A percentile compares a stretch with the other conserved stretches of the same genome.
These are phyloP conservation scores for Phytopythium boreale DNA, from an alignment of 352 stramenopile genomes.

Conservation along the genomic window DNA sequence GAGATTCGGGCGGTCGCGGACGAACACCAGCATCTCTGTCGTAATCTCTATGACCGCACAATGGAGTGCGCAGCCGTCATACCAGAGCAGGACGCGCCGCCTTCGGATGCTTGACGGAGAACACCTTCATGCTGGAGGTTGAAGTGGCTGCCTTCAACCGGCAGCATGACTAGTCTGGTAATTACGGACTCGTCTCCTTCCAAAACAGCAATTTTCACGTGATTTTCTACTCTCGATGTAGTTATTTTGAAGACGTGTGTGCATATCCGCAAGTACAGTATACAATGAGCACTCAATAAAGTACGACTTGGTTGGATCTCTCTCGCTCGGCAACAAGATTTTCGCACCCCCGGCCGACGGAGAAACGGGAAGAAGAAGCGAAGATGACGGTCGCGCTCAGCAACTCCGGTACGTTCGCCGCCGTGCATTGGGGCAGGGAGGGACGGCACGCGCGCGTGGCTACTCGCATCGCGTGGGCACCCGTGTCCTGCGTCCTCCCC, in stretches of 20 bases:
- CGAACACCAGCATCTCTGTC: background rate
- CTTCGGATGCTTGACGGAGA: background rate
- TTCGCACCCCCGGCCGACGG: conserved; percentile 4
- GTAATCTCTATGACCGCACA: background rate
- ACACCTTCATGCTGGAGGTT: background rate
- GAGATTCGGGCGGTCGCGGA: background rate
- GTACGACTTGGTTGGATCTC: background rate
- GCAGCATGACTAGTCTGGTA: background rate
- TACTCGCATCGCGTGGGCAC: background rate
- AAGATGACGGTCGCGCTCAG: conserved; percentile 49
- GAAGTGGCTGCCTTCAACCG: background rate
- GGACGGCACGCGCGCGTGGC: no score
- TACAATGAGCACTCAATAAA: conserved; percentile 7
- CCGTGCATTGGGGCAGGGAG: no score
- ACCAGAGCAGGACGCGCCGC: background rate
- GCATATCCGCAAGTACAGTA: background rate
- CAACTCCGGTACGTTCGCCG: conserved; percentile 50
- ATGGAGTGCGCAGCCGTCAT: background rate
- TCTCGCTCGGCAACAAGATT: conserved; percentile 5
- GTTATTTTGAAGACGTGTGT: background rate
- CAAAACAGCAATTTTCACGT: no score
- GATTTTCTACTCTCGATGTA: background rate
- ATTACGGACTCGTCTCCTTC: background rate
- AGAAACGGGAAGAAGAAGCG: conserved; percentile 20
- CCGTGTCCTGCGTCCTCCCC: background rate